Evolutionary conservation across 192 early-diverging fungal genomes (phyloP).

Genomic region (Backusella circina): DNA sequence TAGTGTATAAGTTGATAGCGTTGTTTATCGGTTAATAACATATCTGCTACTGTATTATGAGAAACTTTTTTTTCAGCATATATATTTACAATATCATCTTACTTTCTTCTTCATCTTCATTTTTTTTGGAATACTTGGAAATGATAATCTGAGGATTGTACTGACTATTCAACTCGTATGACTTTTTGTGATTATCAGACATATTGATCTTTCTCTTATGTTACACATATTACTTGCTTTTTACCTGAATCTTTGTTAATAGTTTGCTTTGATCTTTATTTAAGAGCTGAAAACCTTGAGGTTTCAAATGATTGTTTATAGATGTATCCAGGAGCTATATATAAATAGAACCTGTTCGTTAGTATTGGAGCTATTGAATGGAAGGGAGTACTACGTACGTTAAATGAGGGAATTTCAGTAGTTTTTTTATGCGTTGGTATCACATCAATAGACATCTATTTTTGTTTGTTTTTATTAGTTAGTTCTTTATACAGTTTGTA

Average conservation of each 20-base stretch:
- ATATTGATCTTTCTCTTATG: background rate
- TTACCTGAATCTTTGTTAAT: background rate
- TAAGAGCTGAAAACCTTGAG: background rate
- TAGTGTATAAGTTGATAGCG: slow-evolving; percentile 83
- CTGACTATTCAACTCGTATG: background rate
- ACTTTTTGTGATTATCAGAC: background rate
- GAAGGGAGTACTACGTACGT: background rate
- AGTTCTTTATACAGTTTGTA: background rate
- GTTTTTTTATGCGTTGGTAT: background rate
- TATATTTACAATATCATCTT: background rate
- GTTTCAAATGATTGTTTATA: background rate
- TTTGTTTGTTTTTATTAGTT: background rate
- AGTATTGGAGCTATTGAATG: background rate
- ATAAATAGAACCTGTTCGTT: background rate
- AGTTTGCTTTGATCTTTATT: background rate
- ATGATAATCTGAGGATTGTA: background rate
- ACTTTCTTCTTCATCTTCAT: background rate
- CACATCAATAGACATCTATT: background rate
- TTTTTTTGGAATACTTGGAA: background rate
- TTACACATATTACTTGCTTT: background rate
- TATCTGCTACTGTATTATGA: background rate
- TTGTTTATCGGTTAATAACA: background rate
- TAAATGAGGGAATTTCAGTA: background rate
- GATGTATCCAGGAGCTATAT: background rate
- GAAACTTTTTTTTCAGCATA: background rate